These are phyloP conservation scores for Fusarium agapanthi DNA, from an alignment of 2,329 filamentous ascomycete genomes.

Conservation along the genomic window DNA sequence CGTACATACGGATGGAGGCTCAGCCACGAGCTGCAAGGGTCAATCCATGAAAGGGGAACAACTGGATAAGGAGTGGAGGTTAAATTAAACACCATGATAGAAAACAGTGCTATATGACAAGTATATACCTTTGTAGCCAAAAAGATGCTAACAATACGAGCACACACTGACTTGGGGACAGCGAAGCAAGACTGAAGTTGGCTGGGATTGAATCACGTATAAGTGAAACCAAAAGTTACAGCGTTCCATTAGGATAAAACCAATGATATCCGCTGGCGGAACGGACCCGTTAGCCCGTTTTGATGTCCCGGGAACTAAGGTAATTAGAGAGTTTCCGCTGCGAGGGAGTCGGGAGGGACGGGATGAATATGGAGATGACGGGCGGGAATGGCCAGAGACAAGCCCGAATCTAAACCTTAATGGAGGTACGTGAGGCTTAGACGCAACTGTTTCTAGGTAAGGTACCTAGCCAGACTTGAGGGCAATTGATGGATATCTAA, in stretches of 20 bases:
- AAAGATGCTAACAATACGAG: not conserved
- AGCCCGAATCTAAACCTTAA: conserved; percentile 1
- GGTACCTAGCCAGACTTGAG: too few species aligned
- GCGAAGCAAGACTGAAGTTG: not conserved
- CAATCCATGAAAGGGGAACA: conserved; percentile 4
- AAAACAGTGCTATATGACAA: not conserved
- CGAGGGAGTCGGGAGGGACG: not conserved
- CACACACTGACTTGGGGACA: not conserved
- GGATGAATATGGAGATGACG: conserved; percentile 3
- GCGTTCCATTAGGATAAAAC: conserved; percentile 6
- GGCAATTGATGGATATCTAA: not conserved
- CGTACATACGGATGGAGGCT: not conserved
- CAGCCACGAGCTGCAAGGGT: not conserved
- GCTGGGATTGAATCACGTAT: not conserved
- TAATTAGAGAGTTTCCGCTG: conserved; percentile 15
- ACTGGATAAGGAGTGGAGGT: not conserved
- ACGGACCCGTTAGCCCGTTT: not conserved
- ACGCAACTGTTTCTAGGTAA: not conserved
- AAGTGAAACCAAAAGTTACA: not conserved
- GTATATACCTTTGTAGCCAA: not conserved
- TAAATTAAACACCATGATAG: conserved; percentile 1
- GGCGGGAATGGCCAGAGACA: conserved; percentile 9
- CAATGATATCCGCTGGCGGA: conserved; percentile 26
- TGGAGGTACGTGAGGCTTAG: not conserved
- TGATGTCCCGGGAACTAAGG: conserved; percentile 18